Evolutionary conservation across 169 alveolate species (phyloP), one percentile per base, ranked within the genome.

Genomic region (Besnoitia besnoiti): DNA sequence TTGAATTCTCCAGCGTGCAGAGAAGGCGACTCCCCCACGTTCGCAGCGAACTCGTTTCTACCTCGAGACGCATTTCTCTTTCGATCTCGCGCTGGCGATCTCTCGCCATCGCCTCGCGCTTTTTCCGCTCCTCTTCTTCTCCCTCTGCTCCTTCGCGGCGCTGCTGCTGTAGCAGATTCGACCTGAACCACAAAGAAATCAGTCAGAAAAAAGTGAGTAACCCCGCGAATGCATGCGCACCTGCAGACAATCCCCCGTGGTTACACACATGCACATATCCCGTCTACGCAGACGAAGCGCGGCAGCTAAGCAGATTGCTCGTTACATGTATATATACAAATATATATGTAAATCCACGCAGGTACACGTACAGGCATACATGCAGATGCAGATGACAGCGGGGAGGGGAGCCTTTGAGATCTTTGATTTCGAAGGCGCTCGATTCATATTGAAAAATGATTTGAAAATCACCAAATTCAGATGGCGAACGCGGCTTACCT

Each of bases 81-180:
- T 97, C 98, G 30, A 97, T 90, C 90, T 97, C 98, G n/a, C 97
- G 88, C 89, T 96, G 95, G 73, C 96, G 92, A 30, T 96, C 98
- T 10, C 94, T 89, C 92, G 95, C 98, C 30, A 91, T 44, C 90
- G 90, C 95, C 93, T 91, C 92, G 35, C 95, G 94, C 82, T 94
- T 92, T 51, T 90, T 93, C 75, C 94, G 61, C 35, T 93, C 96
- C 0, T 93, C 96, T 44, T 87, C 93, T 42, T 67, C 95, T 46
- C 77, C 93, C 5, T 88, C 93, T 35, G 89, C 85, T 12, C 90
- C 85, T 50, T 76, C 94, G 62, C 35, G 49, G 5, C 24, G 49
- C 47, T 61, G 67, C 73, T 42, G 90, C 73, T 61, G 51, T 7
- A 85, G 91, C 40, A 87, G 37, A 46, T 67, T 47, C 50, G 46